Percentiles rank a stretch among this genome's conserved stretches.
Evolutionary conservation across 352 stramenopile species (phyloP).

Genomic region (Pythium volutum): DNA sequence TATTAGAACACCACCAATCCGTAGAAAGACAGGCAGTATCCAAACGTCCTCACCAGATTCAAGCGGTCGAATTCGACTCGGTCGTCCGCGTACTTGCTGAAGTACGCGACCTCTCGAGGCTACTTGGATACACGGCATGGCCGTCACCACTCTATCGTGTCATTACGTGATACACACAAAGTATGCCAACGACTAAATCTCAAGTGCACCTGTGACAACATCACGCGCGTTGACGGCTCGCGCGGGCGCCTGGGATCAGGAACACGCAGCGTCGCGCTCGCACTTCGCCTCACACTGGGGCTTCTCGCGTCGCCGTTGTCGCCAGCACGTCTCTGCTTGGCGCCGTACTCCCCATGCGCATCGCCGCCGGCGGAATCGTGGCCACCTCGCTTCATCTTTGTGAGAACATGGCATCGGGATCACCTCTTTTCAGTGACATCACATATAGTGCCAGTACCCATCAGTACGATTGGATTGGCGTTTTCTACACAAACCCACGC

Average conservation of each 20-base stretch:
- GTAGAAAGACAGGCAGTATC: too few relatives aligned
- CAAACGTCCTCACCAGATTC: slow-evolving; percentile 58
- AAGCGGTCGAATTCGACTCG: slow-evolving; percentile 54
- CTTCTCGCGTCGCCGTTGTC: not conserved
- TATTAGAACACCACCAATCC: not conserved
- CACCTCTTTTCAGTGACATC: too few relatives aligned
- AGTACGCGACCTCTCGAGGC: slow-evolving; percentile 62
- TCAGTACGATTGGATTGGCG: not conserved
- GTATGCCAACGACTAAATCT: not conserved
- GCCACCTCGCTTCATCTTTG: slow-evolving; percentile 1
- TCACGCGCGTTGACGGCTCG: slow-evolving; percentile 9
- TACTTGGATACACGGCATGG: slow-evolving; percentile 18
- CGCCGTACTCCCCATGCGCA: not conserved
- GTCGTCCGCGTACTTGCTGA: slow-evolving; percentile 50
- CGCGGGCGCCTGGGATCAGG: slow-evolving; percentile 14
- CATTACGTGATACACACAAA: not conserved
- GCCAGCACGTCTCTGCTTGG: slow-evolving; percentile 9
- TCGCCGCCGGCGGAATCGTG: not conserved
- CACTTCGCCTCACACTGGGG: not conserved
- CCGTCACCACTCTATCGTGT: not conserved
- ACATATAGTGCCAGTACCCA: not conserved
- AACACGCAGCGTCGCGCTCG: slow-evolving; percentile 8
- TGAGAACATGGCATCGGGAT: too few relatives aligned
- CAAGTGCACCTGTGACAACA: slow-evolving; percentile 23
- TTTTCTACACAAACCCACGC: too few relatives aligned